A percentile compares a stretch with the other conserved stretches of the same genome.
These are phyloP conservation scores for Teratosphaeria gauchensis DNA, from an alignment of 2,329 filamentous ascomycete genomes.

Conservation along the genomic window DNA sequence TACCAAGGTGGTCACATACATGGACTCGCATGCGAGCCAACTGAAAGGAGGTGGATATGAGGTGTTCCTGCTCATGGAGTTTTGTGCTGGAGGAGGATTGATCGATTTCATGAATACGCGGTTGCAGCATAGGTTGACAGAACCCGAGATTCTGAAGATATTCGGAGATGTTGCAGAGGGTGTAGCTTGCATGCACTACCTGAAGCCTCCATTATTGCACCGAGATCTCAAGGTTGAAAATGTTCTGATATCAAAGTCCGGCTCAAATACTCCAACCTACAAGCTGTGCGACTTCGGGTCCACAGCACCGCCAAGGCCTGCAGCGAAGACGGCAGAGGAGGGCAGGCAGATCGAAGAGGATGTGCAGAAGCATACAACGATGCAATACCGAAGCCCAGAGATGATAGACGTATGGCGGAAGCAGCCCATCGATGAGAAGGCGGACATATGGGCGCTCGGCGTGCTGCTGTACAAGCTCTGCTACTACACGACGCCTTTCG, in stretches of 20 bases:
- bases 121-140: slow-evolving; percentile 88
- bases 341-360: slow-evolving; percentile 92
- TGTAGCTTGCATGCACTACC: slow-evolving; percentile 97
- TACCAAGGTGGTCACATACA: slow-evolving; percentile 91
- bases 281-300: slow-evolving; percentile 99
- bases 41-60: slow-evolving; percentile 89
- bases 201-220: slow-evolving; percentile 85
- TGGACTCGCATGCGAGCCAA: slow-evolving; percentile 95
- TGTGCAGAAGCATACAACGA: slow-evolving; percentile 89
- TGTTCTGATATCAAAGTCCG: slow-evolving; percentile 63
- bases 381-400: slow-evolving; percentile 95
- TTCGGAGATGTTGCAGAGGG: slow-evolving; percentile 94
- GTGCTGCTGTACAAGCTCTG: slow-evolving; percentile 96
- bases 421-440: slow-evolving; percentile 95
- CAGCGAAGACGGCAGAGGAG: slow-evolving; percentile 77
- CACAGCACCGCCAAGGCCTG: slow-evolving; percentile 70
- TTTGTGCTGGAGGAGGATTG: slow-evolving; percentile 83
- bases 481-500: slow-evolving; percentile 98
- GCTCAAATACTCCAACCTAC: slow-evolving; percentile 59
- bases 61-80: slow-evolving; percentile 98
- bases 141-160: slow-evolving; percentile 94
- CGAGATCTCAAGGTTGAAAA: slow-evolving; percentile 97
- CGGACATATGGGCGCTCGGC: slow-evolving; percentile 94
- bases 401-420: slow-evolving; percentile 98
- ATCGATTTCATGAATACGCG: slow-evolving; percentile 99